These are phyloP conservation scores for Cryoendolithus antarcticus DNA, from an alignment of 2,329 filamentous ascomycete species.

Conservation along the genomic window DNA sequence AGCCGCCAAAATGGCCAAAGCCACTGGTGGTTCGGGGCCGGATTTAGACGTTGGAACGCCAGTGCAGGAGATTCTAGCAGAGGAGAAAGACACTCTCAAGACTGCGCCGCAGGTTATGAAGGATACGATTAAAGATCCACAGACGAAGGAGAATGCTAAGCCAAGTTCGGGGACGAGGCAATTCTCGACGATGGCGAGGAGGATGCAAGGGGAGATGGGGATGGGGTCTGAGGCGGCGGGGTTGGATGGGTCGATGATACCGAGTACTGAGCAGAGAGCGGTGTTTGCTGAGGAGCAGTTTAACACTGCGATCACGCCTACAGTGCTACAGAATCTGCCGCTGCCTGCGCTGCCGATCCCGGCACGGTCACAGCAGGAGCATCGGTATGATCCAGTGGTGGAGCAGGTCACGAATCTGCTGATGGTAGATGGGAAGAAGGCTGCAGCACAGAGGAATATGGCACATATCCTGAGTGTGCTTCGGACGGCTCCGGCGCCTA, in stretches of 20 bases:
- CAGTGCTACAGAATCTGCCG: constrained; percentile 62
- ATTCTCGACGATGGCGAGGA: constrained; percentile 42
- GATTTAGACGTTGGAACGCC: constrained; percentile 55
- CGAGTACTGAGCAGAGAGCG: constrained; percentile 14
- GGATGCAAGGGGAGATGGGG: constrained; percentile 2
- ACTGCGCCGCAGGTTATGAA: constrained; percentile 57
- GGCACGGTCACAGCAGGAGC: constrained; percentile 38
- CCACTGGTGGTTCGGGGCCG: constrained; percentile 45
- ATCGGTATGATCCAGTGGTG: constrained; percentile 71
- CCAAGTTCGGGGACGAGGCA: constrained; percentile 32
- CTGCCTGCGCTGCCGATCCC: constrained; percentile 57
- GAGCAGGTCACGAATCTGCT: constrained; percentile 79
- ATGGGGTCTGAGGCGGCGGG: constrained; percentile 2
- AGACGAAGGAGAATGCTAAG: constrained; percentile 15
- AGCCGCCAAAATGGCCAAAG: constrained; percentile 46
- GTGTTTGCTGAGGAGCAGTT: constrained; percentile 9
- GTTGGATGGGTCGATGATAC: constrained; percentile 17
- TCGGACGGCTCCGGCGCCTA: constrained; percentile 71
- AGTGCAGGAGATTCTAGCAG: constrained; percentile 54
- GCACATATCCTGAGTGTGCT: constrained; percentile 68
- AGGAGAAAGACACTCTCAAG: constrained; percentile 48
- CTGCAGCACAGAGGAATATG: constrained; percentile 86
- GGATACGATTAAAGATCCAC: constrained; percentile 38
- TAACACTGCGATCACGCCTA: constrained; percentile 1
- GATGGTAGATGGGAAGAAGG: constrained; percentile 86